Evolutionary conservation across 192 early-diverging fungal species (phyloP), one percentile per base, ranked within the genome.

Genomic region (Linnemannia exigua): DNA sequence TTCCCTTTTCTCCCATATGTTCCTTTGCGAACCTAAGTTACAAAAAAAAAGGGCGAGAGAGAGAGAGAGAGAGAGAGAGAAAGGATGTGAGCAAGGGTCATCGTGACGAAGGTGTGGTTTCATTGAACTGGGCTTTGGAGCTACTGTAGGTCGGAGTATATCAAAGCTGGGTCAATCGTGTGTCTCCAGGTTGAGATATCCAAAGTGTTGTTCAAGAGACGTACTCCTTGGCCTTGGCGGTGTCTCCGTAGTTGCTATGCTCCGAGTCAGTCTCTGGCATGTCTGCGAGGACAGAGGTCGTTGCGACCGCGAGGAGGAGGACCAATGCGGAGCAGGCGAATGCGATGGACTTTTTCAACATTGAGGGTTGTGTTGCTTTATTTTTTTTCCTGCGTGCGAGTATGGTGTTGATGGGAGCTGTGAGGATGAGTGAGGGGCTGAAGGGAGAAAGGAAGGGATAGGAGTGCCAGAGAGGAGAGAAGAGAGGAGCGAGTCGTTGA

Each of bases 181-280:
- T n/a, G 41, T 44, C 9, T 44, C 41, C 41, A 44, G 3, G 41
- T n/a, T n/a, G n/a, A n/a, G n/a, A n/a, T n/a, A n/a, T n/a, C n/a
- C n/a, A n/a, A n/a, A n/a, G n/a, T n/a, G 41, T 44, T 44, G 41
- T 44, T 44, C 41, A 44, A 44, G 9, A n/a, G 54, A 66, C 80
- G 75, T 82, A 89, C 88, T 88, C 77, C 22, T 88, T 91, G 70
- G 86, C 79, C 47, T 89, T 88, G 31, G 88, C 83, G 51, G 81
- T 88, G 80, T 92, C 89, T 19, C 89, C 90, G 61, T 91, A 93
- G 77, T 93, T 93, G 58, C 81, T 87, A 76, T 93, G 89, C 7
- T 92, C 89, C 19, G 80, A 36, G 25, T 89, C 85, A 31, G 87
- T 72, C 50, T 88, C 75, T 19, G 75, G 75, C 31, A 76, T 76